Evolutionary conservation across 225 moss, liverwort and hornwort species (phyloP).

Genomic region (Antitrichia curtipendula): DNA sequence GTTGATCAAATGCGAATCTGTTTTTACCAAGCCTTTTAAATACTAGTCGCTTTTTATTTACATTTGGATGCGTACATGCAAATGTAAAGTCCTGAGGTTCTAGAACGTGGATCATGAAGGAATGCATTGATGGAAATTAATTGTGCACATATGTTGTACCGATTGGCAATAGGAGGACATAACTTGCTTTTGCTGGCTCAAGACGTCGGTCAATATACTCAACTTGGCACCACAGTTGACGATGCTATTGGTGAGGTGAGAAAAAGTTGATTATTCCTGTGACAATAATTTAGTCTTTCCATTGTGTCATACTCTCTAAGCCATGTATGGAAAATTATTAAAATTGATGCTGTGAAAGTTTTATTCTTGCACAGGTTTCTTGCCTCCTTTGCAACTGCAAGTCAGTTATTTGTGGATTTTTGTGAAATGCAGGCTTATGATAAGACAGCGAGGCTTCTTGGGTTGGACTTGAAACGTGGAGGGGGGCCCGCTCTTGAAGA

Average conservation of each 20-base stretch:
- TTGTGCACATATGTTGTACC: not conserved
- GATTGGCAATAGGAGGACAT: constrained; percentile 56
- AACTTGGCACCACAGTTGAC: constrained; percentile 93
- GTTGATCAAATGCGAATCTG: not conserved
- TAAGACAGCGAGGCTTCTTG: constrained; percentile 87
- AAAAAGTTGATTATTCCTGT: not conserved
- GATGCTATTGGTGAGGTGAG: constrained; percentile 97
- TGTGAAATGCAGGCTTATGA: constrained; percentile 68
- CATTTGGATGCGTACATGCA: not conserved
- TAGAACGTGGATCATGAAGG: not conserved
- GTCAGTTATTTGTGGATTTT: not conserved
- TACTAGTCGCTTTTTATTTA: not conserved
- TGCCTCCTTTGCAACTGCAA: not conserved
- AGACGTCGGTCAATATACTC: constrained; percentile 80
- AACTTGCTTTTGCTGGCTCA: constrained; percentile 86
- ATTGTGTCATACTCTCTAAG: not conserved
- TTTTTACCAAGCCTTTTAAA: not conserved
- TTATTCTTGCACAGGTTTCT: not conserved
- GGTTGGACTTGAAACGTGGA: constrained; percentile 78
- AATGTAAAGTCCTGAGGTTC: not conserved
- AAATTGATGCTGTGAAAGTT: not conserved
- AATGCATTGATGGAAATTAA: not conserved
- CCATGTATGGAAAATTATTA: not conserved
- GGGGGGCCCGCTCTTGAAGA: constrained; percentile 95
- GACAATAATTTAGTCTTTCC: not conserved